Percentiles rank a stretch among this genome's conserved stretches.
Conservation (phyloP, 2,329 filamentous ascomycete genomes). For the Sporothrix curviconia region DNA sequence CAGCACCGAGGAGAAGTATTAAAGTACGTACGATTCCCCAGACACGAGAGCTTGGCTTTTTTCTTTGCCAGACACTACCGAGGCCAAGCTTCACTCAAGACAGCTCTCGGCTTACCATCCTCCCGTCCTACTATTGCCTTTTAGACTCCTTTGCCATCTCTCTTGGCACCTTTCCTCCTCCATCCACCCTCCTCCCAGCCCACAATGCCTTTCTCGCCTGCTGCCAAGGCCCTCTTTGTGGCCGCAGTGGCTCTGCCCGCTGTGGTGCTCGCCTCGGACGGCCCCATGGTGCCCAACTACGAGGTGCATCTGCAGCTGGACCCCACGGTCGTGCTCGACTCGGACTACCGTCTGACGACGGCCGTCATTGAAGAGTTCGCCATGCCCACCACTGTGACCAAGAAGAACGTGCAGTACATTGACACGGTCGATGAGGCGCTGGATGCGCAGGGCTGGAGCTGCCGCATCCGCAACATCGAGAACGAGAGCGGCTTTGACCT, state of each 20-base stretch:
- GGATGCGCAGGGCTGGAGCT: conserved; percentile 30
- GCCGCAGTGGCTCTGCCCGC: background rate
- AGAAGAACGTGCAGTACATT: conserved; percentile 33
- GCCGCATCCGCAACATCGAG: conserved; percentile 32
- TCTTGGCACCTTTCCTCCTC: background rate
- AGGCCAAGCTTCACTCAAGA: too few relatives aligned
- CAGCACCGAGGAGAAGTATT: background rate
- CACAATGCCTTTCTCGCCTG: background rate
- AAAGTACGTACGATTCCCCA: background rate
- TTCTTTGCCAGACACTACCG: background rate
- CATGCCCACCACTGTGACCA: conserved; percentile 26
- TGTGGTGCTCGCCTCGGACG: background rate
- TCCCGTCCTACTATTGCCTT: background rate
- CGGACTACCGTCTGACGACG: conserved; percentile 25
- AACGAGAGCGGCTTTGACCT: conserved; percentile 28
- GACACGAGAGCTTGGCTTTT: background rate
- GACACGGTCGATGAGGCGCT: conserved; percentile 29
- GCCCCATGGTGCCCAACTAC: conserved; percentile 27
- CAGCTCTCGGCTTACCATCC: background rate
- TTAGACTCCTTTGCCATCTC: background rate
- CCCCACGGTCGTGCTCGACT: conserved; percentile 26
- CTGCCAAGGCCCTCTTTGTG: background rate
- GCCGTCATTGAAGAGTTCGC: conserved; percentile 26
- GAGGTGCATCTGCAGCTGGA: conserved; percentile 31
- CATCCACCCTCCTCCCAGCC: background rate